These are phyloP conservation scores for Colletotrichum somersetense DNA, from an alignment of 2,329 filamentous ascomycete species.

Conservation along the genomic window DNA sequence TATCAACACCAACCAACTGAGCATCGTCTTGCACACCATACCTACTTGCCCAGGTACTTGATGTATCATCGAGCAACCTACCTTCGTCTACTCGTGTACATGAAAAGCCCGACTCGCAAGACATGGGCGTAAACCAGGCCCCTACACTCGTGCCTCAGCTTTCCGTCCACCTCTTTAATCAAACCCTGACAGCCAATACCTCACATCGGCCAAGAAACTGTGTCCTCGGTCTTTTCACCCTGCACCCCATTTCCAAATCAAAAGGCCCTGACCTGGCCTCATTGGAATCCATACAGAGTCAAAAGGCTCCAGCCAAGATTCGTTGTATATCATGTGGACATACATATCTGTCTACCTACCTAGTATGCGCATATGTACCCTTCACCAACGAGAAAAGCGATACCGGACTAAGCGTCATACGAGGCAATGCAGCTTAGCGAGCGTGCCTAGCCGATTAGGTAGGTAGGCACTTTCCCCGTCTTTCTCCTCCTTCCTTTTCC, in stretches of 20 bases:
- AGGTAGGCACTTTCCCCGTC: slow-evolving; percentile 11
- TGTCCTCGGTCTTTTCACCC: background rate
- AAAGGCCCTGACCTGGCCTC: slow-evolving; percentile 5
- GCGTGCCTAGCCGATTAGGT: slow-evolving; percentile 32
- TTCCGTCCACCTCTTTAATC: background rate
- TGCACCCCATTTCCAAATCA: background rate
- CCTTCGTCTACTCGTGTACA: background rate
- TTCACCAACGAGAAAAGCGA: background rate
- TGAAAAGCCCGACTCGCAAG: background rate
- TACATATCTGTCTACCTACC: no score
- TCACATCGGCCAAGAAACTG: background rate
- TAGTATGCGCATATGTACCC: background rate
- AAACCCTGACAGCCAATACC: slow-evolving; percentile 2
- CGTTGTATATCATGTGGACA: background rate
- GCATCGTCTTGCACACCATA: background rate
- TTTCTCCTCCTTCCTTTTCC: slow-evolving; percentile 20
- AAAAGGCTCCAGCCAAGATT: slow-evolving; percentile 33
- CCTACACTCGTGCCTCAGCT: background rate
- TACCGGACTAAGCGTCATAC: background rate
- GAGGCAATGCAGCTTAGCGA: background rate
- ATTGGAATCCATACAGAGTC: slow-evolving; percentile 3
- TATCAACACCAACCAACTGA: background rate
- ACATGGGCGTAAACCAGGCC: background rate
- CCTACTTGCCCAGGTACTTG: no score
- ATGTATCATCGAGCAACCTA: background rate